Conservation (phyloP, 495 filamentous ascomycete species). For the Penicillium bialowiezense region DNA sequence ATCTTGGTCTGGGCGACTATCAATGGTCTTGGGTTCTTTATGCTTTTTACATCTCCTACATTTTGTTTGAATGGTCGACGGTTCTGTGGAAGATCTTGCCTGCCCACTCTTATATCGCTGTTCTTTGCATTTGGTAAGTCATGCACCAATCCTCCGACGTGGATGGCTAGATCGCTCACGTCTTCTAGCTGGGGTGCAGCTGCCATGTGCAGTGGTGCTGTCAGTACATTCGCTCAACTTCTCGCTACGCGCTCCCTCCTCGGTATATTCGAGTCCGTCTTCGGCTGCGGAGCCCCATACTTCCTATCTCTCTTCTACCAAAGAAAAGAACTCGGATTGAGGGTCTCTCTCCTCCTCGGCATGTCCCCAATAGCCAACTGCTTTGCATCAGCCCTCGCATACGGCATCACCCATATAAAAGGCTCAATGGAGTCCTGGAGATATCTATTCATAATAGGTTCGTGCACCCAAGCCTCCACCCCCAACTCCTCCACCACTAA, state of each 20-base stretch:
- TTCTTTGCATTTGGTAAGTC: conserved; percentile 33
- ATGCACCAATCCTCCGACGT: not conserved
- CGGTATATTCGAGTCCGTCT: conserved; percentile 58
- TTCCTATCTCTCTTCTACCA: conserved; percentile 75
- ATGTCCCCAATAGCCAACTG: conserved; percentile 72
- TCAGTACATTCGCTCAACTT: conserved; percentile 52
- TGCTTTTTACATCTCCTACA: conserved; percentile 58
- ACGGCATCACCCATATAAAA: conserved; percentile 58
- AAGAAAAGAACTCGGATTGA: conserved; percentile 64
- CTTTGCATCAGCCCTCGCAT: conserved; percentile 73
- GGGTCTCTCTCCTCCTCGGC: conserved; percentile 65
- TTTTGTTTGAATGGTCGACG: conserved; percentile 29
- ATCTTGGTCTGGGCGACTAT: conserved; percentile 42
- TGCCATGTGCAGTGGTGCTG: conserved; percentile 51
- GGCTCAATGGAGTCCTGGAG: conserved; percentile 24
- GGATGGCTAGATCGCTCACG: not conserved
- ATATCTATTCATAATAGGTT: conserved; percentile 30
- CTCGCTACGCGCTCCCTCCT: conserved; percentile 59
- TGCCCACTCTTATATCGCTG: conserved; percentile 38
- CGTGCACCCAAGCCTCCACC: not conserved
- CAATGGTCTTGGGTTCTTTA: conserved; percentile 65
- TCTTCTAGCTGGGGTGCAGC: conserved; percentile 41
- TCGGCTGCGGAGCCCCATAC: conserved; percentile 60
- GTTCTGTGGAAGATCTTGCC: conserved; percentile 57
- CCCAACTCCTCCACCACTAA: conserved; percentile 33